Base-by-base conservation (phyloP, 2,329 filamentous ascomycete species). In the Colletotrichum kahawae region DNA sequence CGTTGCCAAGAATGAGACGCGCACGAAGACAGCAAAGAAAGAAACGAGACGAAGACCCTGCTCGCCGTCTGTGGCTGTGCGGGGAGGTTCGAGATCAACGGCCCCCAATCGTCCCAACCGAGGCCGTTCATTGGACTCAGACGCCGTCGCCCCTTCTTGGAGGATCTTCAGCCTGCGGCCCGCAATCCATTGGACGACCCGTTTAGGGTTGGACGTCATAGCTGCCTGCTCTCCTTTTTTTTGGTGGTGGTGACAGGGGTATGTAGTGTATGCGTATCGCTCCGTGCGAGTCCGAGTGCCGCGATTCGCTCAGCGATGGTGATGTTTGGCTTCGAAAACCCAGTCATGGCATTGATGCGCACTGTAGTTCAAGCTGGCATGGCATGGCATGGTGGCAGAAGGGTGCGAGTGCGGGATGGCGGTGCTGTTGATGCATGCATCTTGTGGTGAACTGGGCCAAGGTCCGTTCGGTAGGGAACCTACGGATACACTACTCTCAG, bases 11-110 rank as follows among this genome's bases (percentile, higher is more conserved):
- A n/a, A 31, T 24, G 51, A 59, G 29, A 51, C 34, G 54, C 71
- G 60, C 43, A 24, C 48, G 21, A 12, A 12, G 36, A 31, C 33
- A 36, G 43, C 10, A 51, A 13, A 21, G 43, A 21, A 12, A 13
- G 12, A 51, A 51, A 51, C 12, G 13, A 51, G 12, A 51, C n/a
- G n/a, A 51, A 51, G 43, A 24, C 69, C 54, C 27, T 33, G 54
- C 68, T 54, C 21, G 38, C 31, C 34, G 29, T 34, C 43, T 73
- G 73, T 75, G 73, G 70, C 73, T 68, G 69, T 75, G 73, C 64
- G 57, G 66, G 54, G 63, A 67, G 16, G 27, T 67, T 72, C 63
- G 56, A 72, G 63, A 57, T 29, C 51, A 60, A 31, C 34, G 9
- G 56, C 38, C 34, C 65, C 34, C 54, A 67, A 72, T 68, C 73